Conservation (phyloP, 2,329 filamentous ascomycete species). For the Cladorrhinum sp. region DNA sequence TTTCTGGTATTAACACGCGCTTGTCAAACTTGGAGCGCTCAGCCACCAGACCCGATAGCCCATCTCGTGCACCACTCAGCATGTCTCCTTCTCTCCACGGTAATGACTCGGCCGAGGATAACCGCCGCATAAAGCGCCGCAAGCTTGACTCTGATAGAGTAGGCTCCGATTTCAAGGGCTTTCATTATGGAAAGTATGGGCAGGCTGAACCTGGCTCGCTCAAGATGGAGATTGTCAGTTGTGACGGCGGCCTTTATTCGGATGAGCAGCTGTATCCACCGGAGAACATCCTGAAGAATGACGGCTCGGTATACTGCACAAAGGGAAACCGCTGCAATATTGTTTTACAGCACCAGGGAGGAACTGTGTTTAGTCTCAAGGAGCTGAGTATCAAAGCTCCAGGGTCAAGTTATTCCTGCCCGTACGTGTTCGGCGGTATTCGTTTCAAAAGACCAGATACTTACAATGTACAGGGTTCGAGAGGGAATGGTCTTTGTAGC, state of each 20-base stretch:
- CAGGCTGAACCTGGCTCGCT: constrained; percentile 81
- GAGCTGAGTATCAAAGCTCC: constrained; percentile 88
- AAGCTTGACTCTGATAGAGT: constrained; percentile 65
- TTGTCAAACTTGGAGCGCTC: background rate
- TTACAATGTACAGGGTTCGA: constrained; percentile 62
- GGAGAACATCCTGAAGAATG: constrained; percentile 80
- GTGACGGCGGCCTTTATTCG: constrained; percentile 73
- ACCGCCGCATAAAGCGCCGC: constrained; percentile 61
- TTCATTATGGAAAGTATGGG: constrained; percentile 81
- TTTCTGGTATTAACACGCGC: background rate
- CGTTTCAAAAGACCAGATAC: constrained; percentile 14
- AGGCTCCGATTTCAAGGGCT: constrained; percentile 50
- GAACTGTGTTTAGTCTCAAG: constrained; percentile 76
- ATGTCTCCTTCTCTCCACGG: constrained; percentile 36
- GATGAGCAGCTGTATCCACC: constrained; percentile 64
- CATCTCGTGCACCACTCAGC: constrained; percentile 1
- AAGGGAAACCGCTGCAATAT: constrained; percentile 86
- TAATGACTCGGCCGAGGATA: constrained; percentile 44
- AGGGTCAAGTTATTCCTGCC: constrained; percentile 74
- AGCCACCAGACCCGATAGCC: background rate
- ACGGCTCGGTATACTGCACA: constrained; percentile 85
- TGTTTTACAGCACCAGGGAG: constrained; percentile 75
- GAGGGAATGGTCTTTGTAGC: constrained; percentile 90
- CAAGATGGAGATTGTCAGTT: constrained; percentile 84
- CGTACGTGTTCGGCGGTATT: constrained; percentile 56